Evolutionary conservation across 2,329 filamentous ascomycete species (phyloP), one percentile per base, ranked within the genome.

Genomic region (Rhynchosporium secalis): DNA sequence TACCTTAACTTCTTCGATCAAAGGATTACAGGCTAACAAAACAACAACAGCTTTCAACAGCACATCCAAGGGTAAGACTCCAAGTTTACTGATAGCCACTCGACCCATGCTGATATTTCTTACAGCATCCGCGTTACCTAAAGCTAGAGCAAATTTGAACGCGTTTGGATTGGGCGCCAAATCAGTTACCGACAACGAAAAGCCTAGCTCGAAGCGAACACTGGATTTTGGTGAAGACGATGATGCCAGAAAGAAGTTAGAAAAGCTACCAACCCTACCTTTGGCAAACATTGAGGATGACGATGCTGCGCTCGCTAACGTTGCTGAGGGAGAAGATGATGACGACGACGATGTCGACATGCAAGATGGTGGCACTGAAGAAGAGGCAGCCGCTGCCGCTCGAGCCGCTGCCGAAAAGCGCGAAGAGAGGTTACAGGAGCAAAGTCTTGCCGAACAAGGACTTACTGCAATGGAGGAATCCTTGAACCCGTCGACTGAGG

Each of bases 161-260:
- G 88, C 88, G 38, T 98, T 98, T 72, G 94, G 92, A 2, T 86
- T 98, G 51, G 83, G 82, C 63, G 82, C 83, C 62, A 95, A 91
- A 74, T 78, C 84, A 47, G 80, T 81, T 57, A 76, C 79, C 55
- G 91, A 92, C 58, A 76, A 75, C 28, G 88, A 91, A 57, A 92
- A 90, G 71, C 75, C 83, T 3, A 80, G 84, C 3, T 80, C 85
- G 26, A 92, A 91, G 72, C 88, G 88, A 69, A 92, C 90, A 64
- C 80, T 96, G 28, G 87, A 92, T 69, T 87, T 97, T 70, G 93
- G 90, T 64, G 94, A 97, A 72, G 94, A 97, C 71, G 91, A 96
- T 71, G 88, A 86, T 38, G 89, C 88, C 2, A 87, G 90, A 72
- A 90, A 92, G 74, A 97, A 96, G 78, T 84, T 99, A 68, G 92